Percentiles rank a stretch among this genome's conserved stretches.
These are phyloP conservation scores for Neurospora tetrasperma DNA, from an alignment of 495 filamentous ascomycete genomes.

Conservation along the genomic window DNA sequence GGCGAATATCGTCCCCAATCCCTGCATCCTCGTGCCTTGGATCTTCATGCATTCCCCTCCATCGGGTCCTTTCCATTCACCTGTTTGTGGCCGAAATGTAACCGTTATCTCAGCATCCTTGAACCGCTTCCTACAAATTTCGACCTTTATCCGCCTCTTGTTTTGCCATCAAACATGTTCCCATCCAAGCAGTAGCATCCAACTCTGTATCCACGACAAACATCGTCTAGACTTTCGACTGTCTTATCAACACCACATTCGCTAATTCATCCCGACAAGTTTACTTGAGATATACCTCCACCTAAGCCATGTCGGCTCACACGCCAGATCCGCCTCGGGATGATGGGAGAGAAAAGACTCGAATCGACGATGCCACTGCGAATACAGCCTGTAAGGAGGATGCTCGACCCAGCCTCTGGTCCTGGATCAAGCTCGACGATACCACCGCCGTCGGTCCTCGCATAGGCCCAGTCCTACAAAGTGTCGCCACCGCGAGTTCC, in stretches of 20 bases:
- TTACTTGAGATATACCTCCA: too few relatives aligned
- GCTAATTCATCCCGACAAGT: too few relatives aligned
- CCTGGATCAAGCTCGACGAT: neutral
- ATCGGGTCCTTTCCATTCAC: neutral
- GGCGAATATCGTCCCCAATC: neutral
- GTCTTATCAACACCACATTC: too few relatives aligned
- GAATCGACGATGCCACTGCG: neutral
- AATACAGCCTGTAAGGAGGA: neutral
- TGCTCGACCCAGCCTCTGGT: neutral
- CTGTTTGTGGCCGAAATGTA: neutral
- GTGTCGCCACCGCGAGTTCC: slow-evolving; percentile 22
- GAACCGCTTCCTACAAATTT: neutral
- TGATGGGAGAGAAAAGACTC: neutral
- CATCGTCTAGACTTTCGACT: too few relatives aligned
- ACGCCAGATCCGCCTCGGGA: neutral
- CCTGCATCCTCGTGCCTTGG: neutral
- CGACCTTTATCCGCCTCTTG: neutral
- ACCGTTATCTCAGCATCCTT: neutral
- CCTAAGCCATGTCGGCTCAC: neutral
- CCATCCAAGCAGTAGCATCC: neutral
- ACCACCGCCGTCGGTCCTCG: slow-evolving; percentile 24
- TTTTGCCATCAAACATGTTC: neutral
- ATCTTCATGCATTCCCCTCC: neutral
- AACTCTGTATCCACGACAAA: neutral
- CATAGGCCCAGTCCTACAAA: slow-evolving; percentile 34